These are phyloP conservation scores for Castanospermum australe DNA, from an alignment of 306 rosid genomes.

Conservation along the genomic window DNA sequence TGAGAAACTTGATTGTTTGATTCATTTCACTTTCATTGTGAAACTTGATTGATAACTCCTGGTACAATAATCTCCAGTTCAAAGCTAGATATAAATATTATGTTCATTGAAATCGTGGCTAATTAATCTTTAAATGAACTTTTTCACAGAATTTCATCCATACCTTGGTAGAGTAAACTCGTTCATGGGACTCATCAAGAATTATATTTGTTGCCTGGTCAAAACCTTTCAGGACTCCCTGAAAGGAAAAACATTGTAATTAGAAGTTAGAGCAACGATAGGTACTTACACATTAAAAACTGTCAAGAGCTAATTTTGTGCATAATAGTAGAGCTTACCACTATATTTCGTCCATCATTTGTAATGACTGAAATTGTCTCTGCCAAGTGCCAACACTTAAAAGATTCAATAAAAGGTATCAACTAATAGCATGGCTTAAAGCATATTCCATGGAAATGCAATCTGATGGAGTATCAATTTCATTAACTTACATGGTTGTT, in stretches of 20 bases:
- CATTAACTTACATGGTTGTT: neutral
- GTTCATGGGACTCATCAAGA: slow-evolving; percentile 96
- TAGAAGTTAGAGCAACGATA: neutral
- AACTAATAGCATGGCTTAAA: neutral
- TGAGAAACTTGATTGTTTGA: neutral
- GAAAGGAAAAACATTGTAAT: neutral
- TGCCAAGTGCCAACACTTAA: slow-evolving; percentile 30
- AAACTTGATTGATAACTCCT: neutral
- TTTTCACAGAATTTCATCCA: slow-evolving; percentile 8
- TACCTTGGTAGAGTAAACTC: slow-evolving; percentile 96
- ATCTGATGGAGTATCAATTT: neutral
- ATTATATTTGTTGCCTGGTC: slow-evolving; percentile 99
- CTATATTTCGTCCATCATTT: slow-evolving; percentile 91
- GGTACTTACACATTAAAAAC: neutral
- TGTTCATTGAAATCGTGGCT: neutral
- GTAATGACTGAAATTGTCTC: slow-evolving; percentile 90
- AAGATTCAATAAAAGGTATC: neutral
- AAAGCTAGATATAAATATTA: neutral
- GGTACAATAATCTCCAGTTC: neutral
- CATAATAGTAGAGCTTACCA: slow-evolving; percentile 50
- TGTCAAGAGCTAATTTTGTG: neutral
- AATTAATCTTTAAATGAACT: neutral
- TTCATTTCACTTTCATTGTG: neutral
- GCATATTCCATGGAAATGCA: neutral
- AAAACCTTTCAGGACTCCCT: slow-evolving; percentile 94